A percentile compares a stretch with the other conserved stretches of the same genome.
Evolutionary conservation across 352 stramenopile species (phyloP).

Genomic region (Phytophthora kernoviae): DNA sequence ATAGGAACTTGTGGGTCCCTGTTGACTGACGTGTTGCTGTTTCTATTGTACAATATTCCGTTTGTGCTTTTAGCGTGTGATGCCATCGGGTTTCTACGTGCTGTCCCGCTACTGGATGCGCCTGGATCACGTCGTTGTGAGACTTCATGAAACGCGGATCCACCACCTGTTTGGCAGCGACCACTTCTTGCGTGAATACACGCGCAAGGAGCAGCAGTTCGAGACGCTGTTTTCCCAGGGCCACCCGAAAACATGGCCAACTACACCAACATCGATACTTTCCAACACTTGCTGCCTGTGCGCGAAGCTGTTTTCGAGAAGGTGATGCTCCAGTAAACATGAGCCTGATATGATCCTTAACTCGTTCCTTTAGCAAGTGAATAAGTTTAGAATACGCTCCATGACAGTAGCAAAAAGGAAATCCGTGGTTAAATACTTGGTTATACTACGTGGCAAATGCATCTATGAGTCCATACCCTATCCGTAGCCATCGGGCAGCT

Average conservation of each 20-base stretch:
- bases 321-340: slow-evolving; percentile 57
- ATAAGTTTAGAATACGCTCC: slow-evolving; percentile 14
- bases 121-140: slow-evolving; percentile 78
- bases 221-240: slow-evolving; percentile 68
- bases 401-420: slow-evolving; percentile 18
- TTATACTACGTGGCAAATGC: slow-evolving; percentile 6
- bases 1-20: not conserved
- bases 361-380: not conserved
- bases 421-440: slow-evolving; percentile 33
- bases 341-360: not conserved
- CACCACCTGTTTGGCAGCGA: slow-evolving; percentile 81
- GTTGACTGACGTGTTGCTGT: not conserved
- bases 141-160: slow-evolving; percentile 82
- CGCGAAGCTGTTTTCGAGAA: slow-evolving; percentile 69
- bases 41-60: not conserved
- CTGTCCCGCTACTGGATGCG: slow-evolving; percentile 85
- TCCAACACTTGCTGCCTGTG: slow-evolving; percentile 73
- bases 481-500: slow-evolving; percentile 34
- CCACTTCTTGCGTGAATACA: slow-evolving; percentile 82
- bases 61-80: slow-evolving; percentile 59
- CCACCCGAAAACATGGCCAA: slow-evolving; percentile 77
- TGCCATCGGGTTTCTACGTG: slow-evolving; percentile 84
- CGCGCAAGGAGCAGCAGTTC: slow-evolving; percentile 77
- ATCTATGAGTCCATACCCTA: slow-evolving; percentile 6
- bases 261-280: slow-evolving; percentile 86